Conservation (phyloP, 345 rosid species). For the Eucalyptus marginata region DNA sequence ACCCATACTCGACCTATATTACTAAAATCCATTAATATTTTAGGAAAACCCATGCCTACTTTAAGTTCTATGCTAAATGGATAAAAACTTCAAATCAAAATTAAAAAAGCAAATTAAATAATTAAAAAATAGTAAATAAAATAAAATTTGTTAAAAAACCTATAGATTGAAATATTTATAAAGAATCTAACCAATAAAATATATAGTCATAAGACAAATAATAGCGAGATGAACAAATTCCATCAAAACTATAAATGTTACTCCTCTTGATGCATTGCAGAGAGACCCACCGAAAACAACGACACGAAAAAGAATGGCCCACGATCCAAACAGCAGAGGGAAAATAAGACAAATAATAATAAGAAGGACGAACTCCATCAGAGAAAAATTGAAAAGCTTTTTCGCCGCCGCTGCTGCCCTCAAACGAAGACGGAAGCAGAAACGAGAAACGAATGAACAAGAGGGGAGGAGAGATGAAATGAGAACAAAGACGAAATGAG, state of each 20-base stretch:
- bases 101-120: too few relatives aligned
- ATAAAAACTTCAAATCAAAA: too few relatives aligned
- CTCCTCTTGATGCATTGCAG: neutral
- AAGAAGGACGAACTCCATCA: neutral
- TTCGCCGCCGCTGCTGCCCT: neutral
- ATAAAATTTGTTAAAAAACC: too few relatives aligned
- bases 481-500: neutral
- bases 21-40: too few relatives aligned
- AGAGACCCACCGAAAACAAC: neutral
- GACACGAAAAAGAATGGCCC: neutral
- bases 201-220: too few relatives aligned
- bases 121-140: too few relatives aligned
- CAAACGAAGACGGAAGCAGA: conserved; percentile 18
- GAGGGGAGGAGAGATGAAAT: neutral
- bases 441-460: neutral
- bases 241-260: neutral
- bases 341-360: neutral
- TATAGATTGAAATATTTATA: too few relatives aligned
- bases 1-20: accelerated
- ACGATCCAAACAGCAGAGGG: too few relatives aligned
- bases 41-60: too few relatives aligned
- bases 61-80: too few relatives aligned
- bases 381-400: neutral
- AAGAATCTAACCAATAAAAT: too few relatives aligned
- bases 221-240: too few relatives aligned